A percentile compares a stretch with the other conserved stretches of the same genome.
Evolutionary conservation across 108 stramenopile genomes (phyloP).

Genomic region (Seminavis robusta): DNA sequence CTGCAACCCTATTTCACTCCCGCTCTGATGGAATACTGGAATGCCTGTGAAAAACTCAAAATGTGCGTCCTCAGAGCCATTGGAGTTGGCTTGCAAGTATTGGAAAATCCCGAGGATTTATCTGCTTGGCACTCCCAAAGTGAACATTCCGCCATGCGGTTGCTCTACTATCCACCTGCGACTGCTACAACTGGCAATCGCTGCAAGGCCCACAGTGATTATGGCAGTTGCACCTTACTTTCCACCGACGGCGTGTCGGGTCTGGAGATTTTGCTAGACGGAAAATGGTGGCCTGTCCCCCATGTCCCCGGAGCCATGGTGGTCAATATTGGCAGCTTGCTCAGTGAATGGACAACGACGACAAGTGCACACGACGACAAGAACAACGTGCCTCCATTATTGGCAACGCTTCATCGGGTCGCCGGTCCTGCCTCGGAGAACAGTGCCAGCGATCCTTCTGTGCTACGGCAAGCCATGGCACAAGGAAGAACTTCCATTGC

Average conservation of each 20-base stretch:
- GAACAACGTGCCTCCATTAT: too few relatives aligned
- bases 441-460: background rate
- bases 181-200: slow-evolving; percentile 43
- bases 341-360: slow-evolving; percentile 53
- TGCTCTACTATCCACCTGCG: slow-evolving; percentile 39
- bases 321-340: slow-evolving; percentile 59
- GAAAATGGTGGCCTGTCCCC: slow-evolving; percentile 54
- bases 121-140: too few relatives aligned
- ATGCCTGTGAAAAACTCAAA: slow-evolving; percentile 37
- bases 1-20: too few relatives aligned
- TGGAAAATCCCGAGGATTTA: too few relatives aligned
- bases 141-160: slow-evolving; percentile 41
- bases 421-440: slow-evolving; percentile 32
- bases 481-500: slow-evolving; percentile 62
- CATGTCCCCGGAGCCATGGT: slow-evolving; percentile 48
- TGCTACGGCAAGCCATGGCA: slow-evolving; percentile 12
- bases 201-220: slow-evolving; percentile 78
- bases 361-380: too few relatives aligned
- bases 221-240: slow-evolving; percentile 61
- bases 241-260: slow-evolving; percentile 63
- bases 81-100: slow-evolving; percentile 37
- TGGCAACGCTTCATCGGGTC: slow-evolving; percentile 67
- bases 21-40: slow-evolving; percentile 45
- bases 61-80: slow-evolving; percentile 34
- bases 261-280: slow-evolving; percentile 41